Conservation (phyloP, 2,329 filamentous ascomycete species). For the Cercospora sojina region DNA sequence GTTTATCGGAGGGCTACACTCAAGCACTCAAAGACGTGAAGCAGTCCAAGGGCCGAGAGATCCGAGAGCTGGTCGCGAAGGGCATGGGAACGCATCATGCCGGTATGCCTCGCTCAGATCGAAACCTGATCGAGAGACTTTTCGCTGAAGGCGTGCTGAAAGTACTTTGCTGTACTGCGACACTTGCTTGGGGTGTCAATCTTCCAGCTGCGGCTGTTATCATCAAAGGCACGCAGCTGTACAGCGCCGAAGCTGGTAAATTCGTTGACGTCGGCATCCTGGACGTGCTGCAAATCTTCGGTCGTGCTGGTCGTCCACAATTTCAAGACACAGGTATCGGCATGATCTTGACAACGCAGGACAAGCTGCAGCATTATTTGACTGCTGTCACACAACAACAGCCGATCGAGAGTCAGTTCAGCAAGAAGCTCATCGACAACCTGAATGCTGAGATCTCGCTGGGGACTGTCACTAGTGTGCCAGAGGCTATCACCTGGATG, state of each 20-base stretch:
- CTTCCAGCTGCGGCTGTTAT: conserved; percentile 93
- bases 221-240: conserved; percentile 97
- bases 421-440: conserved; percentile 90
- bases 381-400: conserved; percentile 92
- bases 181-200: conserved; percentile 97
- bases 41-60: conserved; percentile 76
- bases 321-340: conserved; percentile 97
- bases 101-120: conserved; percentile 89
- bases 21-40: conserved; percentile 81
- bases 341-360: conserved; percentile 96
- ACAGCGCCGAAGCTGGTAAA: conserved; percentile 93
- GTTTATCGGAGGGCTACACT: conserved; percentile 74
- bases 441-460: conserved; percentile 91
- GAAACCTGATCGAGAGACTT: conserved; percentile 91
- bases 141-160: conserved; percentile 92
- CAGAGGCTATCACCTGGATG: conserved; percentile 94
- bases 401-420: conserved; percentile 96
- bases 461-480: conserved; percentile 90
- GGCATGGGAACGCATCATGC: conserved; percentile 95
- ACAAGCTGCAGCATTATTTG: conserved; percentile 87
- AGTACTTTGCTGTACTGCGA: conserved; percentile 96
- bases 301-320: conserved; percentile 94
- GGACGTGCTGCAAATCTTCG: conserved; percentile 96
- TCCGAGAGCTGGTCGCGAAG: conserved; percentile 84
- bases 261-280: conserved; percentile 95